Percentiles rank a stretch among this genome's conserved stretches.
phyloP scores from a whole-genome alignment of 805 yeast species.

The Jamesozyma spencerorum region DNA sequence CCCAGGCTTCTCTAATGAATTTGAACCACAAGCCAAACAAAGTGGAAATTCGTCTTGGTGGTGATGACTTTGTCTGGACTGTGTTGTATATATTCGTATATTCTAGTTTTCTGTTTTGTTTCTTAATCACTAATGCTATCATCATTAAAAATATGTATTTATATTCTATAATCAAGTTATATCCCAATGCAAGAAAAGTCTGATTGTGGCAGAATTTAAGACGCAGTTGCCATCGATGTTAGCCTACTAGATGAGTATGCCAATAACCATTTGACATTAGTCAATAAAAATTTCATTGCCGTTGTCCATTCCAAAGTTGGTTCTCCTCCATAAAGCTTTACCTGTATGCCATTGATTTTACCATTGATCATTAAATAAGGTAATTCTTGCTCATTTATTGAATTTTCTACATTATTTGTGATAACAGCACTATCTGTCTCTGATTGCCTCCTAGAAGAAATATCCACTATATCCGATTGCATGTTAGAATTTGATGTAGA shows the following conservation, averaged over 20 bases:
- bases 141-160: neutral
- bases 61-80: neutral
- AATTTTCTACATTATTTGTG: neutral
- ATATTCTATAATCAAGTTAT: too few relatives aligned
- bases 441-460: slow-evolving; percentile 1
- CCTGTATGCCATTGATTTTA: slow-evolving; percentile 66
- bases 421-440: neutral
- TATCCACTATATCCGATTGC: neutral
- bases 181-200: too few relatives aligned
- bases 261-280: slow-evolving; percentile 76
- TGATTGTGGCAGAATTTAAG: too few relatives aligned
- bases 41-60: neutral
- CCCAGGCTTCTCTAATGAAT: neutral
- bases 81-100: neutral
- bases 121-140: neutral
- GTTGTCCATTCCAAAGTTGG: slow-evolving; percentile 80
- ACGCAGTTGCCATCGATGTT: neutral
- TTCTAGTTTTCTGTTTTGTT: neutral
- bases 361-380: slow-evolving; percentile 70
- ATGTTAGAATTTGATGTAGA: slow-evolving; percentile 13
- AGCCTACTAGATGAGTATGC: slow-evolving; percentile 53
- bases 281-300: slow-evolving; percentile 73
- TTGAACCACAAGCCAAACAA: neutral
- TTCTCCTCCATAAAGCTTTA: slow-evolving; percentile 53
- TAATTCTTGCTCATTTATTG: slow-evolving; percentile 33